phyloP scores from a whole-genome alignment of 2,329 filamentous ascomycete species.

The Cadophora sp. region DNA sequence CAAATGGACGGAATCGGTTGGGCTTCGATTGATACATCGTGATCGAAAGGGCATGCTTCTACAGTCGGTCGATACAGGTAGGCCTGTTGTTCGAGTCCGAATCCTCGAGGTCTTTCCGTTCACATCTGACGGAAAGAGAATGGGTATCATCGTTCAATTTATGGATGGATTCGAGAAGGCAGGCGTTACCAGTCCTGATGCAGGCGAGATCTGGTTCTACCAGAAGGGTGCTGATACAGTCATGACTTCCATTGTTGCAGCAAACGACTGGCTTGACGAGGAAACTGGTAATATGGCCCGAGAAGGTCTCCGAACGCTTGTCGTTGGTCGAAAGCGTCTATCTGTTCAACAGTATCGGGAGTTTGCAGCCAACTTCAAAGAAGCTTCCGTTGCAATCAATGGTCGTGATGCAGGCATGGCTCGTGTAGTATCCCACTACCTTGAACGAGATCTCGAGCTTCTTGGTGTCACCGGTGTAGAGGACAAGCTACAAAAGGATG shows the following conservation, averaged over 20 bases:
- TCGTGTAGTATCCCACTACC: constrained; percentile 76
- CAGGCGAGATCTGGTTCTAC: constrained; percentile 94
- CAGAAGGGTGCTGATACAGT: constrained; percentile 98
- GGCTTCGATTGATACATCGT: constrained; percentile 81
- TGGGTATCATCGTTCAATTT: constrained; percentile 96
- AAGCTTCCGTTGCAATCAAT: constrained; percentile 81
- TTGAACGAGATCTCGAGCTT: constrained; percentile 89
- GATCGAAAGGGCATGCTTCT: constrained; percentile 88
- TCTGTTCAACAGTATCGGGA: constrained; percentile 80
- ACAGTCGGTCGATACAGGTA: constrained; percentile 76
- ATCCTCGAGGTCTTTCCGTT: constrained; percentile 97
- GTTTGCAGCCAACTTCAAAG: constrained; percentile 76
- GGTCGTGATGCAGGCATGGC: constrained; percentile 85
- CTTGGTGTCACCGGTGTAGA: constrained; percentile 98
- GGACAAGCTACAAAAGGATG: constrained; percentile 93
- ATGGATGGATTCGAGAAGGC: constrained; percentile 60
- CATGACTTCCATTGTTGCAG: constrained; percentile 93
- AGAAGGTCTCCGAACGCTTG: constrained; percentile 91
- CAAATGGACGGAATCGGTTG: constrained; percentile 91
- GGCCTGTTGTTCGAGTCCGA: constrained; percentile 79
- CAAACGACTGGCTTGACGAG: constrained; percentile 98
- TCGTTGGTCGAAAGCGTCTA: constrained; percentile 90
- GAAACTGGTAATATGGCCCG: constrained; percentile 99
- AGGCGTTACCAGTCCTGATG: constrained; percentile 55
- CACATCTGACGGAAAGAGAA: constrained; percentile 95